Base-by-base conservation (phyloP, 345 rosid genomes). In the Populus deltoides region DNA sequence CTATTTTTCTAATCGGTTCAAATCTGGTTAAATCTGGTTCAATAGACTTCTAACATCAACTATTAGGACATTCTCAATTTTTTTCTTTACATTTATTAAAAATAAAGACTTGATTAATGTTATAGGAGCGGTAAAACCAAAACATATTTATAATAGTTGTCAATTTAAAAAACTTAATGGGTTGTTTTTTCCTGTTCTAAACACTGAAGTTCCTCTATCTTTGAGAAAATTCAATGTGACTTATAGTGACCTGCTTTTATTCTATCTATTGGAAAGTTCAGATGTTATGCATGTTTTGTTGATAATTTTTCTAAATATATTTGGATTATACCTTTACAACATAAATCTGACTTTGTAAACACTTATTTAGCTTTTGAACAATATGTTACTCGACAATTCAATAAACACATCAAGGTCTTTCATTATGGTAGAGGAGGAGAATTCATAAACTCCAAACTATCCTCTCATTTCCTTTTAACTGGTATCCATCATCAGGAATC, bases 151-250 rank as follows among this genome's bases (percentile, higher is more conserved):
- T 75, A 79, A 80, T 75, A 74, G 79, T 33, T 80, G 41, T 47
- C 66, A 70, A 70, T 49, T 80, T 61, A 38, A 63, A 22, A 79
- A 79, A 13, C 22, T 74, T 33, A 4, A 33, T 33, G 36, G 5
- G 36, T 33, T 33, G 5, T 33, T 33, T 33, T 33, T 33, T 33
- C 18, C 74, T 35, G 15, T 25, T 72, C 11, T 38, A 3, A 38
- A 17, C 31, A 41, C n/a, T 29, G 5, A 1, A 36, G 39, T 25
- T n/a, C 25, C 27, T 9, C 5, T 27, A 29, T 41, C 36, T 76
- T 76, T 17, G 35, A 74, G 2, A 70, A 74, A n/a, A n/a, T 74
- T n/a, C 77, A 75, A 12, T 82, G 70, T 74, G 74, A 75, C 20
- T 39, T 78, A 0, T 82, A 31, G 47, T 73, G 73, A 9, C 71